Conservation (phyloP, 23 red algal species). For the Gracilaria vermiculophylla region DNA sequence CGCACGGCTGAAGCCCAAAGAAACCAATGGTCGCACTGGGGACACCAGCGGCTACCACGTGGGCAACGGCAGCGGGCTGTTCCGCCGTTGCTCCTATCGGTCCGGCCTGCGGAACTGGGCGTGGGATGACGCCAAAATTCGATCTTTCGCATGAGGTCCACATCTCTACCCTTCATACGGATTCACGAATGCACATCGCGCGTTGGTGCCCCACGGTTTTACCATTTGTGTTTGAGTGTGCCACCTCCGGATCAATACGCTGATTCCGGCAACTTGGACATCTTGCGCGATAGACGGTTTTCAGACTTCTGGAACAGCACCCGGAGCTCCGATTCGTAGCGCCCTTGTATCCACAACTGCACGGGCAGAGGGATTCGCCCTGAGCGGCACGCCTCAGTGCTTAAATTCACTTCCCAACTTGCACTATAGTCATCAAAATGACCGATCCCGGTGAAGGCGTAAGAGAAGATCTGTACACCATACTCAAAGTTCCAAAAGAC, state of each 20-base stretch:
- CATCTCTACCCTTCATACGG: neutral
- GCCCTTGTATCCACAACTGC: neutral
- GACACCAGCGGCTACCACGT: too few species aligned
- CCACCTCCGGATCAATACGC: neutral
- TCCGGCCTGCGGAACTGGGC: too few species aligned
- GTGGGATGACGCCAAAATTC: too few species aligned
- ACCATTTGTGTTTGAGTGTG: too few species aligned
- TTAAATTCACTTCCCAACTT: neutral
- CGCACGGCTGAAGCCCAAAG: too few species aligned
- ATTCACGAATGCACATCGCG: neutral
- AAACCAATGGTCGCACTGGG: too few species aligned
- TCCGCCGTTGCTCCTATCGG: too few species aligned
- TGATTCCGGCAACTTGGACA: neutral
- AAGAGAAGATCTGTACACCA: conserved; percentile 61
- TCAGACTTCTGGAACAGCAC: too few species aligned
- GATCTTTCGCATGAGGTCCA: neutral
- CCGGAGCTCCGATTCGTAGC: too few species aligned
- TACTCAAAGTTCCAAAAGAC: conserved; percentile 66
- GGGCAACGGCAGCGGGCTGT: too few species aligned
- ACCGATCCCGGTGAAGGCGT: neutral
- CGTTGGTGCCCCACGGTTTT: too few species aligned
- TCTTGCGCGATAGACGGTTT: too few species aligned
- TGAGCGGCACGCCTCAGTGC: neutral
- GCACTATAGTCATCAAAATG: neutral
- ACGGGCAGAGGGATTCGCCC: neutral